Base-by-base conservation (phyloP, 495 filamentous ascomycete genomes). In the Lepidopterella palustris region DNA sequence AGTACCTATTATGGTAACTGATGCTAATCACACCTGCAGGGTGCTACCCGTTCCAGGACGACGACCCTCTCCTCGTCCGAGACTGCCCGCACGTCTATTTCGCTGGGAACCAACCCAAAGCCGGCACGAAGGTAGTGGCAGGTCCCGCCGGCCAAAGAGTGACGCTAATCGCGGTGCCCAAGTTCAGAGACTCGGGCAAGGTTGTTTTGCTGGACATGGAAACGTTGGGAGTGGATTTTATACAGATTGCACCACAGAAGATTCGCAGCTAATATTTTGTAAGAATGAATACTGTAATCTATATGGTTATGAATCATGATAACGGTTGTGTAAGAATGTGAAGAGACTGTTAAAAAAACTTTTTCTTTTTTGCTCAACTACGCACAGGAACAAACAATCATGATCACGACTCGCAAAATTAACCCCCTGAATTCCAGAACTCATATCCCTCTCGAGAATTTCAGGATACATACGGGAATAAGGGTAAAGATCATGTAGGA, bases 41-140 rank as follows among this genome's bases (percentile, higher is more conserved):
- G 92, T 87, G 87, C 56, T 97, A 97, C 71, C 93, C 93, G 8
- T 97, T 95, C 74, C 89, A 96, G 75, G 84, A 88, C 35, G 80
- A 87, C 48, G 93, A 99, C 67, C 91, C 87, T 4, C 95, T 96
- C 68, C 84, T 97, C 42, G 74, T 89, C 21, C 80, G 86, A 54
- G 76, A 87, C 39, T 96, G 90, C 59, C 93, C 93, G 1, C 91
- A 97, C 61, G 78, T 97, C 45, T 97, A 88, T 74, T 89, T 97
- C 68, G 84, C 88, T 3, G 93, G 93, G 18, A 92, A 88, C 64
- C 92, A 97, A 69, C 86, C 88, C 11, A 77, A 78, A 55, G 97
- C 93, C 71, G 88, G 86, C 59, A 95, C 87, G 5, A 79, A 78
- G 11, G 71, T 88, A 0, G 87, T 97, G 53, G 77, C 84, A 53